Percentiles rank a stretch among this genome's conserved stretches.
phyloP scores from a whole-genome alignment of 2,329 filamentous ascomycete genomes.

The Venturiaceae sp. region DNA sequence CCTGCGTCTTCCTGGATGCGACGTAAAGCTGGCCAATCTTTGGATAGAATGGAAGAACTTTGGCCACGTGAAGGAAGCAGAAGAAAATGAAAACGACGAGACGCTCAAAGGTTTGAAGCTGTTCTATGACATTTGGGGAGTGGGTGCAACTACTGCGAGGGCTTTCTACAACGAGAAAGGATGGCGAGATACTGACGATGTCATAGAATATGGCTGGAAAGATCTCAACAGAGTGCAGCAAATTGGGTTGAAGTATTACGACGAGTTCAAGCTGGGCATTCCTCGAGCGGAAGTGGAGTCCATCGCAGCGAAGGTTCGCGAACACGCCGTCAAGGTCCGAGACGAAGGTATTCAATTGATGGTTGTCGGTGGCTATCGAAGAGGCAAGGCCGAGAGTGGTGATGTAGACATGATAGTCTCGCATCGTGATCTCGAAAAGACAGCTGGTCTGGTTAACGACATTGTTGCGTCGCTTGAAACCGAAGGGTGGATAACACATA shows the following conservation, averaged over 20 bases:
- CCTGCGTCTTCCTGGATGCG: slow-evolving; percentile 62
- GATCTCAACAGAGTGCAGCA: slow-evolving; percentile 72
- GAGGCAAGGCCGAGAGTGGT: slow-evolving; percentile 62
- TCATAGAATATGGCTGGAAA: slow-evolving; percentile 74
- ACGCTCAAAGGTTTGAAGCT: slow-evolving; percentile 53
- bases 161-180: slow-evolving; percentile 68
- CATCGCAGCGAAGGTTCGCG: slow-evolving; percentile 55
- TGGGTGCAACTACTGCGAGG: slow-evolving; percentile 69
- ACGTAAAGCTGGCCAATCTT: slow-evolving; percentile 66
- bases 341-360: slow-evolving; percentile 44
- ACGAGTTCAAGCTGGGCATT: slow-evolving; percentile 68
- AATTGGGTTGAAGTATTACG: slow-evolving; percentile 88
- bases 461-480: slow-evolving; percentile 63
- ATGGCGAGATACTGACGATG: slow-evolving; percentile 78
- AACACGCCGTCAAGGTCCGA: slow-evolving; percentile 56
- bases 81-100: slow-evolving; percentile 53
- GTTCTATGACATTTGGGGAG: slow-evolving; percentile 89
- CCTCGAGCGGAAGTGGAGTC: slow-evolving; percentile 61
- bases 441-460: slow-evolving; percentile 59
- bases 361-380: slow-evolving; percentile 72
- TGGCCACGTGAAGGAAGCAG: slow-evolving; percentile 53
- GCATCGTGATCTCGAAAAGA: slow-evolving; percentile 62
- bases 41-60: slow-evolving; percentile 65
- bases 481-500: slow-evolving; percentile 68
- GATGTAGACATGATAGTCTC: slow-evolving; percentile 83